Base-by-base conservation (phyloP, 495 filamentous ascomycete species). In the Aspergillus nidulans region DNA sequence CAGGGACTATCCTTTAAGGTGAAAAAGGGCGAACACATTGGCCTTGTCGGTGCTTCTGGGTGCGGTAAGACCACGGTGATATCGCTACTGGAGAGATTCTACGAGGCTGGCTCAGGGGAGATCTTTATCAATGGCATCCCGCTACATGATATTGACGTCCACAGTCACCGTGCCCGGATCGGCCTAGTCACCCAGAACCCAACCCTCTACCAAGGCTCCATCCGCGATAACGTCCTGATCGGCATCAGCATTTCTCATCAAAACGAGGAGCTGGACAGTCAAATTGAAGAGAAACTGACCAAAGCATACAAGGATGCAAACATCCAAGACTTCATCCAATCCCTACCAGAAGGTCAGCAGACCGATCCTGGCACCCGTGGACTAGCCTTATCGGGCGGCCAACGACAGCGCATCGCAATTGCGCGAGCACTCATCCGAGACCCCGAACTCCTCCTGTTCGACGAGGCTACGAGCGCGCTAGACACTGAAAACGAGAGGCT, bases 251-350 rank as follows among this genome's bases (percentile, higher is more conserved):
- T 9, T 9, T 4, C 26, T 9, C 4, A 4, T 9, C 4, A 4
- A 28, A 28, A 28, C 26, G n/a, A n/a, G n/a, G n/a, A n/a, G n/a
- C n/a, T n/a, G n/a, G n/a, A n/a, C n/a, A n/a, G n/a, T n/a, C n/a
- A n/a, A n/a, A n/a, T n/a, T n/a, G 76, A 85, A 48, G 78, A 85
- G 56, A 89, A 87, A 10, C 92, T 89, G 75, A 85, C 84, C 55
- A 85, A 91, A 63, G 46, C 46, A 2, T 26, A 18, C 16, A 36
- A 36, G 15, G 26, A 49, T 15, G 91, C 91, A 42, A 95, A 95
- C 61, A 95, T 95, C 60, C 89, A 91, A 66, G 89, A 94, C 61
- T 95, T 95, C 69, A 91, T 96, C 68, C 78, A 84, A 64, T 86
- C 85, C 40, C 72, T 85, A 10, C 83, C 85, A 18, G 85, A 92